Conservation (phyloP, 768 basidiomycete genomes). For the Candolleomyces eurysporus region DNA sequence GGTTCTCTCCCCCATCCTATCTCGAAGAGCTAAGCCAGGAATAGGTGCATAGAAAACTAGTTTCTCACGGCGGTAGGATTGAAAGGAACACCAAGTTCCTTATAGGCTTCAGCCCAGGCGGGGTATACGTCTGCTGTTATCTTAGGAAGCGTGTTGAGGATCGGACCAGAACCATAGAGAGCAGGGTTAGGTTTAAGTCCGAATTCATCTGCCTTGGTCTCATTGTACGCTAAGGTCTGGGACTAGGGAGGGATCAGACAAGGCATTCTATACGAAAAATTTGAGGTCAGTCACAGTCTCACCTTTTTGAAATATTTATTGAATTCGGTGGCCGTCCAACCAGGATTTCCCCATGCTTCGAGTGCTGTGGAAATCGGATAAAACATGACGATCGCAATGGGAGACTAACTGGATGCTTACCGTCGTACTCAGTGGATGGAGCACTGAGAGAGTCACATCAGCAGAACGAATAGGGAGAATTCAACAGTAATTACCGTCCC, state of each 20-base stretch:
- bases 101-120: slow-evolving; percentile 9
- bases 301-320: slow-evolving; percentile 17
- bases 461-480: background rate
- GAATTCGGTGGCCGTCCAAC: slow-evolving; percentile 15
- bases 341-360: slow-evolving; percentile 13
- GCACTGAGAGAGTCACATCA: background rate
- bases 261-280: too few relatives aligned
- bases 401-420: background rate
- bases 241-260: slow-evolving; percentile 1
- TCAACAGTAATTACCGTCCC: slow-evolving; percentile 11
- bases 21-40: background rate
- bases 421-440: slow-evolving; percentile 16
- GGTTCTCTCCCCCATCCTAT: background rate
- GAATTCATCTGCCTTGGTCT: background rate
- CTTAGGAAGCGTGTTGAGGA: slow-evolving; percentile 14
- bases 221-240: slow-evolving; percentile 8
- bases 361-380: slow-evolving; percentile 7
- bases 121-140: background rate
- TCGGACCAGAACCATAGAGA: slow-evolving; percentile 14
- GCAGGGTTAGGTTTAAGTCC: slow-evolving; percentile 3
- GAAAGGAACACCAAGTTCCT: slow-evolving; percentile 14
- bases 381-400: background rate
- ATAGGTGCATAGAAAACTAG: background rate
- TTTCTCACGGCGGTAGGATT: slow-evolving; percentile 14
- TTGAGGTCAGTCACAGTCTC: background rate